Evolutionary conservation across 1,284 basidiomycete genomes (phyloP).

Genomic region (Retiboletus flavoniger): DNA sequence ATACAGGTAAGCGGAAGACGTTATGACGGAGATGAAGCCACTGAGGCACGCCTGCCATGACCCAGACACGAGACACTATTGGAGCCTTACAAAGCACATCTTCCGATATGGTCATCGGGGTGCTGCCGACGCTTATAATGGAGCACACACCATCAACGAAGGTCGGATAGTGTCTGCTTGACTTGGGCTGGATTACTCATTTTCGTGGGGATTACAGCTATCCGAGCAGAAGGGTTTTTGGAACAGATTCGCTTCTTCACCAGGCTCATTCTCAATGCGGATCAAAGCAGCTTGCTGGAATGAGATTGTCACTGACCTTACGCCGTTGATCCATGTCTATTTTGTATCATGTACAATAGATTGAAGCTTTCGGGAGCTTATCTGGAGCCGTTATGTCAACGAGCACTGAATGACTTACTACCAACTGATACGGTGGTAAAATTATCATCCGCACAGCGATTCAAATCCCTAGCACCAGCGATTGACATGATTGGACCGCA

Average conservation of each 20-base stretch:
- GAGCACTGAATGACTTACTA: neutral
- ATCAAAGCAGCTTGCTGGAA: conserved; percentile 27
- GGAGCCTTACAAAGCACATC: conserved; percentile 47
- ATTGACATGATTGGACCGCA: conserved; percentile 17
- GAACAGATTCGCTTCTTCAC: conserved; percentile 40
- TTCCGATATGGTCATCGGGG: conserved; percentile 49
- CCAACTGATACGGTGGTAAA: neutral
- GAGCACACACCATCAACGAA: conserved; percentile 57
- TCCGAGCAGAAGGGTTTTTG: conserved; percentile 35
- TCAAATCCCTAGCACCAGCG: neutral
- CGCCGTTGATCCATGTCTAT: no score
- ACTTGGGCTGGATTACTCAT: conserved; percentile 2
- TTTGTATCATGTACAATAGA: neutral
- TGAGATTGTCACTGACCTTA: conserved; percentile 1
- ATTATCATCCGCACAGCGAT: neutral
- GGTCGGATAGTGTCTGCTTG: conserved; percentile 19
- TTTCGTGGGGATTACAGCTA: conserved; percentile 20
- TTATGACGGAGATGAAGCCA: conserved; percentile 20
- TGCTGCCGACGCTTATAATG: conserved; percentile 36
- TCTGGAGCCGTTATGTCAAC: neutral
- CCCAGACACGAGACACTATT: conserved; percentile 47
- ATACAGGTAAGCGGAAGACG: conserved; percentile 31
- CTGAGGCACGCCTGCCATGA: conserved; percentile 24
- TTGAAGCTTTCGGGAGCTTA: neutral
- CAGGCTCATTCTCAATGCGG: conserved; percentile 37